Base-by-base conservation (phyloP, 257 asterid species). In the Linaria vulgaris region DNA sequence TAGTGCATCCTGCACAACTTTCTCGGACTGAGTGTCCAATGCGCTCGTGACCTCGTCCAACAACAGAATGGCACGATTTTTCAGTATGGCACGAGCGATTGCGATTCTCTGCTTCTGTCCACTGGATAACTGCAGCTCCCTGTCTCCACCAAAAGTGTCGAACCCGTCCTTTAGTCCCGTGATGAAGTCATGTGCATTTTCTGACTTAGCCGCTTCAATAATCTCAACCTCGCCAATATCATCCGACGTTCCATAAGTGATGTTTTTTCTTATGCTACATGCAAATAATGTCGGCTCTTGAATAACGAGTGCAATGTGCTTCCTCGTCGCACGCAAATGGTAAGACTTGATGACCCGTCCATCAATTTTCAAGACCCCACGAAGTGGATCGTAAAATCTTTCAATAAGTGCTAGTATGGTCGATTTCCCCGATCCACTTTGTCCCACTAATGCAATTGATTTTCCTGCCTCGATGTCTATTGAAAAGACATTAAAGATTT, bases 81-180 rank as follows among this genome's bases (percentile, higher is more conserved):
- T 91, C 37, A 84, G 44, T 27, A 88, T 82, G 39, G 95, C 96
- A 1, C 98, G 78, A 0, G 96, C 92, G 0, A 91, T 91, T 0
- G 96, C 95, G 12, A 91, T 86, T 10, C 96, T 65, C 63, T 91
- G 98, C 69, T 91, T 91, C 69, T 91, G 98, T 0, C 98, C 98
- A 0, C 96, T 96, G 0, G 96, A 91, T 14, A 91, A 72, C 55
- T 91, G 98, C 48, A 84, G 30, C 22, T 96, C 98, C 27, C 90
- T 69, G 53, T 91, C 98, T 0, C 98, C 98, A n/a, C 98, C 86
- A 67, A 80, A 77, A 0, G 96, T 88, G 12, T 74, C 78, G 25
- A 84, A 91, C 1, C 98, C 96, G 4, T 88, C 81, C 38, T 83
- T 80, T 16, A 91, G 39, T 3, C 80, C 84, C 0, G 92, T 67